These are phyloP conservation scores for Gillenia trifoliata DNA, from an alignment of 306 rosid species.

Conservation along the genomic window DNA sequence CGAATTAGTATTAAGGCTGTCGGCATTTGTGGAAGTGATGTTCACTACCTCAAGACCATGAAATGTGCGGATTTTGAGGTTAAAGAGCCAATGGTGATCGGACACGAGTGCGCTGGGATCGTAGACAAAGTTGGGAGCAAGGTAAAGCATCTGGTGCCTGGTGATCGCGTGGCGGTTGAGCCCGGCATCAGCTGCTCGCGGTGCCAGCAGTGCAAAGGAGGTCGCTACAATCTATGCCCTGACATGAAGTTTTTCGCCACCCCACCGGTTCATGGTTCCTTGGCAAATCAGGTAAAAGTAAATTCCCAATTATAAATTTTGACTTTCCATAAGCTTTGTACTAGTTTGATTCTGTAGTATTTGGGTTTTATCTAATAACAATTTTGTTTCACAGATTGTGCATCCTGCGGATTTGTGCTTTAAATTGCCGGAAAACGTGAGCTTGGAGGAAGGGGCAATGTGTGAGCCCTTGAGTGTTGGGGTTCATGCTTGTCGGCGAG, in stretches of 20 bases:
- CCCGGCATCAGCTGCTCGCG: background rate
- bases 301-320: too few species aligned
- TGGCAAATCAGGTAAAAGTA: background rate
- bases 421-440: background rate
- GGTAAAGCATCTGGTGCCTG: background rate
- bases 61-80: background rate
- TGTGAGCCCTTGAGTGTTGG: background rate
- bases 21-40: background rate
- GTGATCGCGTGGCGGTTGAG: background rate
- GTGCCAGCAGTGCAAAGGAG: background rate
- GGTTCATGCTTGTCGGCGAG: background rate
- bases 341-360: too few species aligned
- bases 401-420: background rate
- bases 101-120: background rate
- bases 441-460: constrained; percentile 1
- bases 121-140: background rate
- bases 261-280: background rate
- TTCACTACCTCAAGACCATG: background rate
- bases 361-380: too few species aligned
- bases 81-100: background rate
- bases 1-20: background rate
- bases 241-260: background rate
- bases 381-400: too few species aligned
- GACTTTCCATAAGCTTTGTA: too few species aligned
- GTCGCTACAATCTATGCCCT: background rate